A percentile compares a stretch with the other conserved stretches of the same genome.
phyloP scores from a whole-genome alignment of 768 basidiomycete genomes.

The Fistulinella prunicolor region DNA sequence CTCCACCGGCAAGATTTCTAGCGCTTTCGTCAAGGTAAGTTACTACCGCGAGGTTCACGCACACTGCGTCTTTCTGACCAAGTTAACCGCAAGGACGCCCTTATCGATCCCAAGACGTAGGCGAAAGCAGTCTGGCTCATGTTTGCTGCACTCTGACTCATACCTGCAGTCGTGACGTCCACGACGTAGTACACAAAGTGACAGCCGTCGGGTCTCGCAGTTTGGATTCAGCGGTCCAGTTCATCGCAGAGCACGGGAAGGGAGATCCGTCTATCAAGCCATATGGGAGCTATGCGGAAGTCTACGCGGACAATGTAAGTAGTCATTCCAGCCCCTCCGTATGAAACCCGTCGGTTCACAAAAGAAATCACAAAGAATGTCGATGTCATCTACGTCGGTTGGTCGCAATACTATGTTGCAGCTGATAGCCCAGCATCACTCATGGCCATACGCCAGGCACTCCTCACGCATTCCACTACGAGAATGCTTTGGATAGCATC shows the following conservation, averaged over 20 bases:
- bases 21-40: constrained; percentile 61
- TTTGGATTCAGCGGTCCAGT: constrained; percentile 63
- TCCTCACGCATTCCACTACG: constrained; percentile 82
- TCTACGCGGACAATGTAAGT: constrained; percentile 66
- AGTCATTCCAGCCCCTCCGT: background rate
- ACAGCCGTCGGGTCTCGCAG: constrained; percentile 77
- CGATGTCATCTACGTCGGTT: constrained; percentile 75
- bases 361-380: constrained; percentile 48
- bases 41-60: background rate
- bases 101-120: constrained; percentile 73
- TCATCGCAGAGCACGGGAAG: constrained; percentile 53
- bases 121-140: constrained; percentile 21
- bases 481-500: constrained; percentile 71
- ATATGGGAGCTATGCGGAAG: constrained; percentile 71
- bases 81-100: constrained; percentile 53
- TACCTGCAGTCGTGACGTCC: constrained; percentile 52
- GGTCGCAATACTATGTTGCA: constrained; percentile 6
- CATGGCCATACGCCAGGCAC: constrained; percentile 50
- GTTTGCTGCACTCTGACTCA: background rate
- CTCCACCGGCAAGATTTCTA: constrained; percentile 74
- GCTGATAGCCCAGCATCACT: background rate
- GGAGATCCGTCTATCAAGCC: constrained; percentile 57
- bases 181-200: constrained; percentile 66
- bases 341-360: constrained; percentile 1
- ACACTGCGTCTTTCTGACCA: background rate